A percentile compares a stretch with the other conserved stretches of the same genome.
Conservation (phyloP, 495 filamentous ascomycete species). For the Venustampulla echinocandica region DNA sequence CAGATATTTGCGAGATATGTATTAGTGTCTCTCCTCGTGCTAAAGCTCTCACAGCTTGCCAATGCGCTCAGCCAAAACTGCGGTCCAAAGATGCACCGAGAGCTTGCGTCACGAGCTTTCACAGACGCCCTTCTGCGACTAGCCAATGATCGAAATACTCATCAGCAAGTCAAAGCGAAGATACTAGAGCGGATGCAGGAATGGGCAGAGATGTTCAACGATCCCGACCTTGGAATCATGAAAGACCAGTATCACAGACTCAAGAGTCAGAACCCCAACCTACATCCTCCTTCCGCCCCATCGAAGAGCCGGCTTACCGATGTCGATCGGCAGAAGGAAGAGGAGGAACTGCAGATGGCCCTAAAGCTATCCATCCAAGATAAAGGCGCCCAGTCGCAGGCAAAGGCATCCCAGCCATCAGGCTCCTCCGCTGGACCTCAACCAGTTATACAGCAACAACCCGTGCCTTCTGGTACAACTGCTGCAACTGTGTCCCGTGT, state of each 20-base stretch:
- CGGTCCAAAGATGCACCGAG: conserved; percentile 81
- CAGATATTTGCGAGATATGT: conserved; percentile 12
- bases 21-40: background rate
- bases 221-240: conserved; percentile 95
- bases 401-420: conserved; percentile 25
- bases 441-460: conserved; percentile 27
- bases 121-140: conserved; percentile 89
- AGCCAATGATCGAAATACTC: conserved; percentile 89
- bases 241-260: conserved; percentile 86
- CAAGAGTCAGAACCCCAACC: conserved; percentile 76
- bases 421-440: conserved; percentile 25
- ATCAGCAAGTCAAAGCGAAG: conserved; percentile 93
- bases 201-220: conserved; percentile 91
- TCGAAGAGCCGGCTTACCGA: conserved; percentile 86
- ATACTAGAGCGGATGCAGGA: conserved; percentile 94
- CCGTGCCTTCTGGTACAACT: conserved; percentile 55
- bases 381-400: conserved; percentile 44
- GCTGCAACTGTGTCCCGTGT: conserved; percentile 97
- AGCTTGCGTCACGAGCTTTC: conserved; percentile 88
- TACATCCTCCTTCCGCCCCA: conserved; percentile 87
- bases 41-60: conserved; percentile 51
- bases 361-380: conserved; percentile 87
- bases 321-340: conserved; percentile 85
- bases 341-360: conserved; percentile 96
- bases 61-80: conserved; percentile 96